Percentiles rank a stretch among this genome's conserved stretches.
These are phyloP conservation scores for Suillus bovinus DNA, from an alignment of 768 basidiomycete genomes.

Conservation along the genomic window DNA sequence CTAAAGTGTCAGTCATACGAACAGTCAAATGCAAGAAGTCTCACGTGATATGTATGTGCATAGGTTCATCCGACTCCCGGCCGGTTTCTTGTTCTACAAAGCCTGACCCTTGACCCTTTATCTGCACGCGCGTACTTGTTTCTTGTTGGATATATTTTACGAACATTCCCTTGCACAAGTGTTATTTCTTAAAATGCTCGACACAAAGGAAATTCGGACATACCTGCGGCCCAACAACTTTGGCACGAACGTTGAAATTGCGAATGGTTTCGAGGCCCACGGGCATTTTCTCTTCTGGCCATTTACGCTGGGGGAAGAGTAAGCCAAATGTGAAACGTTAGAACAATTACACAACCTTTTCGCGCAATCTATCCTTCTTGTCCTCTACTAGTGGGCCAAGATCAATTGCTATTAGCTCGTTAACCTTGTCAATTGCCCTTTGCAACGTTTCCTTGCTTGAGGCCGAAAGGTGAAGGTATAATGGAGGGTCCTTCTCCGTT, in stretches of 20 bases:
- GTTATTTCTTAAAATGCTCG: neutral
- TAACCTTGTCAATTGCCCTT: conserved; percentile 66
- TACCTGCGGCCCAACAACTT: conserved; percentile 94
- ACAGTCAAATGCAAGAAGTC: conserved; percentile 33
- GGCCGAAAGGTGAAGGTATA: conserved; percentile 93
- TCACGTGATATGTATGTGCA: conserved; percentile 91
- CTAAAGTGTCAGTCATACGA: conserved; percentile 12
- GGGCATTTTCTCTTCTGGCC: conserved; percentile 95
- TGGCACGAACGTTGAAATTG: conserved; percentile 97
- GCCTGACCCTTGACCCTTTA: conserved; percentile 93
- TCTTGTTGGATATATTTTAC: conserved; percentile 99
- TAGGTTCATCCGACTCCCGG: conserved; percentile 82
- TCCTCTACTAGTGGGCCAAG: conserved; percentile 83
- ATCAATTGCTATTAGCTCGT: conserved; percentile 72
- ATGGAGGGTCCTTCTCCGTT: conserved; percentile 87
- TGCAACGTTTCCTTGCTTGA: conserved; percentile 64
- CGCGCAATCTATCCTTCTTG: conserved; percentile 65
- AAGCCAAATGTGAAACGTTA: conserved; percentile 10
- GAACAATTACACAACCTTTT: conserved; percentile 48
- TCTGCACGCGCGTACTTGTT: conserved; percentile 94
- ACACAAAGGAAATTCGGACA: conserved; percentile 23
- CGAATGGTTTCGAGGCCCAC: conserved; percentile 88
- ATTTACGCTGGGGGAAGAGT: conserved; percentile 68
- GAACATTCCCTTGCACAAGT: conserved; percentile 72
- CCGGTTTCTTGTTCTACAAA: conserved; percentile 93